These are phyloP conservation scores for Solanum sejunctum DNA, from an alignment of 257 asterid genomes.

Conservation along the genomic window DNA sequence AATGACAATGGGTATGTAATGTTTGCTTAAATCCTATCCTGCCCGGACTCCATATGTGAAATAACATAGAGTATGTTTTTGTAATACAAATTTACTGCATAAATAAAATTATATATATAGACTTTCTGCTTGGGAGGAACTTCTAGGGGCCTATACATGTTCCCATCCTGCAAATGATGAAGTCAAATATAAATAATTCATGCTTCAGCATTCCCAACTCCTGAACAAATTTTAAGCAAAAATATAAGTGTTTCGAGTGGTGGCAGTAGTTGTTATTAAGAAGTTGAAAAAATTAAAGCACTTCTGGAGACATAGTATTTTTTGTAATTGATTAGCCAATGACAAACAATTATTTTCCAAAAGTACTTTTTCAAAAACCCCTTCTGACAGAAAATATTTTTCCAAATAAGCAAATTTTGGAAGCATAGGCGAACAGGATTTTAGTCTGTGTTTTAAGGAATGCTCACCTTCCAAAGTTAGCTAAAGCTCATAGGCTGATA, in stretches of 20 bases:
- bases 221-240: neutral
- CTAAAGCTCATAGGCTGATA: slow-evolving; percentile 51
- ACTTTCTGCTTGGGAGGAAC: slow-evolving; percentile 33
- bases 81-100: no score
- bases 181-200: neutral
- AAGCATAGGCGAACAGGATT: no score
- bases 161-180: slow-evolving; percentile 43
- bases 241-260: neutral
- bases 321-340: neutral
- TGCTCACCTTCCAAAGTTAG: slow-evolving; percentile 57
- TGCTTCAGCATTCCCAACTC: neutral
- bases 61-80: no score
- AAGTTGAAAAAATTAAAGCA: neutral
- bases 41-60: no score
- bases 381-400: no score
- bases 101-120: neutral
- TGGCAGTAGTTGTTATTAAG: neutral
- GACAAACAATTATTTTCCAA: neutral
- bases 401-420: no score
- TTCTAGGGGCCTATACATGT: slow-evolving; percentile 69
- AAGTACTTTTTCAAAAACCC: neutral
- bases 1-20: no score
- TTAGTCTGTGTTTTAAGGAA: neutral
- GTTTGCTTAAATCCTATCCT: no score
- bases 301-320: neutral